Percentiles rank a stretch among this genome's conserved stretches.
Evolutionary conservation across 192 early-diverging fungal genomes (phyloP).

Genomic region (Coemansia sp.): DNA sequence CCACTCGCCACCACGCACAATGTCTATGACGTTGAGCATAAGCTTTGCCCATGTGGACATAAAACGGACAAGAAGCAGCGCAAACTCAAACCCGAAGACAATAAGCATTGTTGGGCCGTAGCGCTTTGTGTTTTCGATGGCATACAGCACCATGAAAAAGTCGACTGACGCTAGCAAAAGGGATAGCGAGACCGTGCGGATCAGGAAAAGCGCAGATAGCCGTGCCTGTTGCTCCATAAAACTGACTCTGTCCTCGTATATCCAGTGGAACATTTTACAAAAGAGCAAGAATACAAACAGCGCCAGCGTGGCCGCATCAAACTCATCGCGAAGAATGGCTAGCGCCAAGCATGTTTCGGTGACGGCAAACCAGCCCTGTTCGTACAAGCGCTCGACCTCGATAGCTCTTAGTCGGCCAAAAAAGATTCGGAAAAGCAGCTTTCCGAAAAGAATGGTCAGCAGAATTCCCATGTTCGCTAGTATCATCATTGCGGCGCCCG

Average conservation of each 20-base stretch:
- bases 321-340: constrained; percentile 95
- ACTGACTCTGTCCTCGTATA: constrained; percentile 86
- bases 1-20: constrained; percentile 71
- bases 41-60: constrained; percentile 80
- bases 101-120: constrained; percentile 90
- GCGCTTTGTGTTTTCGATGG: constrained; percentile 61
- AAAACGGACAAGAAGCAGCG: constrained; percentile 79
- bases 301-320: constrained; percentile 80
- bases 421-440: constrained; percentile 74
- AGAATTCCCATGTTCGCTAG: constrained; percentile 79
- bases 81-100: constrained; percentile 98
- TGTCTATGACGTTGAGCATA: constrained; percentile 82
- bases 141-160: constrained; percentile 69
- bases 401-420: constrained; percentile 89
- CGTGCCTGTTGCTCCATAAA: constrained; percentile 62
- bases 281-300: constrained; percentile 87
- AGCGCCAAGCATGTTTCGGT: constrained; percentile 96
- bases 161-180: constrained; percentile 68
- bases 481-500: constrained; percentile 83
- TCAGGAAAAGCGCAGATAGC: constrained; percentile 33
- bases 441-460: constrained; percentile 76
- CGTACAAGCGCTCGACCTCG: constrained; percentile 98
- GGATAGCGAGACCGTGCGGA: constrained; percentile 26
- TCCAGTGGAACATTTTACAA: constrained; percentile 96
- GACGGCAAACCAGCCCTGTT: constrained; percentile 95